Evolutionary conservation across 108 stramenopile species (phyloP), one percentile per base, ranked within the genome.

Genomic region (Skeletonema potamos): DNA sequence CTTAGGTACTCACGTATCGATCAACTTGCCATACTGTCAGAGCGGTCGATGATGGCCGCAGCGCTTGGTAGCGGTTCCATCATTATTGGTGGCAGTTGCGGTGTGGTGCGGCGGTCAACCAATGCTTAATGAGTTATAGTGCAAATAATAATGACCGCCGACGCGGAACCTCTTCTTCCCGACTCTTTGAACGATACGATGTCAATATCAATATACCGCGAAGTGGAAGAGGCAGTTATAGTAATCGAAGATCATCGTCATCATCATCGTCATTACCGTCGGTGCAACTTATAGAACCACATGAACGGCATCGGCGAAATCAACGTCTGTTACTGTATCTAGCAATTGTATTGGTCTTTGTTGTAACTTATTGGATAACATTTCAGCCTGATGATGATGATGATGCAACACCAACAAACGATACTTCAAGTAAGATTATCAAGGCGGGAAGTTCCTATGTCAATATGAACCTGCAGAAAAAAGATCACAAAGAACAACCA

Each of bases 221-320:
- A 24, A 51, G 22, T 7, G 22, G 48, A n/a, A 51, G 44, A 3
- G 15, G 44, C 44, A 46, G 36, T 2, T 2, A 15, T 15, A 41
- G 10, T n/a, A 41, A 41, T 58, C n/a, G 13, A 22, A 30, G 57
- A 4, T 22, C 22, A 6, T 20, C 22, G 15, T 43, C 33, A 17
- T 18, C 33, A 17, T 4, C 28, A 58, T n/a, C n/a, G n/a, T n/a
- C n/a, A n/a, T n/a, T n/a, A n/a, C n/a, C n/a, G n/a, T n/a, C n/a
- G n/a, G n/a, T n/a, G n/a, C 36, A 22, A 68, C 30, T 27, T 13
- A 27, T 20, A 17, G 9, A 13, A 58, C 11, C 67, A 58, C 55
- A 37, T 57, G n/a, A n/a, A n/a, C 57, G 36, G 28, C 57, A 59
- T 28, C 68, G 39, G 26, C 56, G 58, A 28, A 69, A 69, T 59